Evolutionary conservation across 495 filamentous ascomycete species (phyloP), one percentile per base, ranked within the genome.

Genomic region (Daldinia vernicosa): DNA sequence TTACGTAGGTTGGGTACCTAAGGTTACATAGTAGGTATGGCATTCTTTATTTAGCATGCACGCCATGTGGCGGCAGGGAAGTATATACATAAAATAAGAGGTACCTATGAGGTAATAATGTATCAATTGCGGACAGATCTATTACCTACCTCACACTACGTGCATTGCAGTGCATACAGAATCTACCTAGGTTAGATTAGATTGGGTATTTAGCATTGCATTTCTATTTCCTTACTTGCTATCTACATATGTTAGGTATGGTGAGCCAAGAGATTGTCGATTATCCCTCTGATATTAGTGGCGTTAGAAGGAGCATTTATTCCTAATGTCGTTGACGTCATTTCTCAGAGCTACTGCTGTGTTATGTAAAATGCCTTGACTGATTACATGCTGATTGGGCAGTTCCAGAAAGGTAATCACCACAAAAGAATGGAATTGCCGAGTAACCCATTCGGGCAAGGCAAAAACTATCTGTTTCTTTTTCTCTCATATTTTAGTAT

Each of bases 261-360:
- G 2, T 2, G 30, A 32, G 30, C 30, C 6, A 32, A 32, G 8
- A 32, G 1, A 12, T 33, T 33, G 32, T 11, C 32, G 2, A 24
- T 51, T 39, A 28, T 27, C 12, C 22, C 24, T 59, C 45, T 43
- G 33, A 24, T 58, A 8, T 3, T 55, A 54, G 51, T 43, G 51
- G 61, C 61, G 50, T 26, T 33, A 19, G n/a, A 40, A 56, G 61
- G 35, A 64, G 50, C 22, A 35, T 55, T 47, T n/a, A 26, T 37
- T 64, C 51, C 61, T 55, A 37, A 67, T 30, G 4, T 60, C 64
- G 57, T 67, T 67, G 64, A 67, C 64, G 47, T 67, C 64, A 67
- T 67, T 55, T 17, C n/a, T 32, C 37, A 14, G 30, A 32, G 43
- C 14, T 40, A 45, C 55, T 39, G 35, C 32, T 35, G 24, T 19